Evolutionary conservation across 2,329 filamentous ascomycete species (phyloP).

Genomic region (Alternaria consortialis): DNA sequence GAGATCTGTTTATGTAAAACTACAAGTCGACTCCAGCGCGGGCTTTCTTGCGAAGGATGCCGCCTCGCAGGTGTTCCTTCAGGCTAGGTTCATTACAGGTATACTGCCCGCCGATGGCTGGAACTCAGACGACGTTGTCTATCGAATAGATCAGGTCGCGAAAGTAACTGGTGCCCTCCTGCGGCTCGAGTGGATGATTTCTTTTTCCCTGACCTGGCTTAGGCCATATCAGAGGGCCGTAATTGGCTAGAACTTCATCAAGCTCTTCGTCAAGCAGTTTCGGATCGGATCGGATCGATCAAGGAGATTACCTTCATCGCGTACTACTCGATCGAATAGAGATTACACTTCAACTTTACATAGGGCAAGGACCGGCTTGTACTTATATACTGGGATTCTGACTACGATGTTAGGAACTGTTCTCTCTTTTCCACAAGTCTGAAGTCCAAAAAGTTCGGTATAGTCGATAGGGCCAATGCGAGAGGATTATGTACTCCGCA

Average conservation of each 20-base stretch:
- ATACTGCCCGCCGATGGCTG: neutral
- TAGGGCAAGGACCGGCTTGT: neutral
- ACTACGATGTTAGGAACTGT: neutral
- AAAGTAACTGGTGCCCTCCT: constrained; percentile 12
- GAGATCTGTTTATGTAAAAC: too few relatives aligned
- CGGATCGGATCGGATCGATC: constrained; percentile 19
- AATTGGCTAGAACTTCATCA: constrained; percentile 14
- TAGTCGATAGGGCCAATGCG: neutral
- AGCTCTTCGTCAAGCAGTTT: constrained; percentile 24
- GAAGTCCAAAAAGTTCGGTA: neutral
- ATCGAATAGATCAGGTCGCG: constrained; percentile 24
- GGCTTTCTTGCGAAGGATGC: neutral
- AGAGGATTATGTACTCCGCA: neutral
- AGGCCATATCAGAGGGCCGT: constrained; percentile 28
- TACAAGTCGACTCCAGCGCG: neutral
- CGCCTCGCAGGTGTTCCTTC: constrained; percentile 12
- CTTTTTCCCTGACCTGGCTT: constrained; percentile 6
- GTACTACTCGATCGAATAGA: constrained; percentile 18
- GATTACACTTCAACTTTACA: constrained; percentile 17
- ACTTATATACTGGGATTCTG: neutral
- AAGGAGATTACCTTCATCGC: constrained; percentile 13
- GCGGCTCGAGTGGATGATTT: constrained; percentile 19
- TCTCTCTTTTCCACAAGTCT: neutral
- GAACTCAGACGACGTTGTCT: constrained; percentile 14
- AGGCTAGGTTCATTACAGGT: constrained; percentile 3